Evolutionary conservation across 768 basidiomycete genomes (phyloP), one percentile per base, ranked within the genome.

Genomic region (Tremella yokohamensis): DNA sequence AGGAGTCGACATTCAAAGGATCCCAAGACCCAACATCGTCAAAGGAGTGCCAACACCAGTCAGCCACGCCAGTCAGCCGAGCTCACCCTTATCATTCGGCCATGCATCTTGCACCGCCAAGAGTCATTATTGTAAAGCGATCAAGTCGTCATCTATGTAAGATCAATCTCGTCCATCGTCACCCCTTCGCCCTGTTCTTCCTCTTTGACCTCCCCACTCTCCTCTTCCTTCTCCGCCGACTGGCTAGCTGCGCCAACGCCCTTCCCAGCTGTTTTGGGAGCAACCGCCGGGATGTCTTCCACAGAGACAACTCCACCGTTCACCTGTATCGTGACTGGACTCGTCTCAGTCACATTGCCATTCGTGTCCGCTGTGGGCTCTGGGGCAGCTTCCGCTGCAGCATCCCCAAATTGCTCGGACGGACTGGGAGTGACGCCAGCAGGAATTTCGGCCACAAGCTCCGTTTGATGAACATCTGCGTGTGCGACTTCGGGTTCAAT

Each of bases 111-210:
- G 29, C 29, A 34, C 11, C 6, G 29, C 11, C 29, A 11, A 49
- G 26, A 47, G 48, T 24, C 48, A 49, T 24, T 20, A 45, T 49
- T 25, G 24, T 49, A 20, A 22, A 49, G 20, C 22, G 8, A 20
- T 12, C 9, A 8, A 8, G 18, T 45, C 42, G 15, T 18, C 20
- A 22, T 18, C 48, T 58, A 62, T 55, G 39, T 57, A 25, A 69
- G 58, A 52, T 63, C 61, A 55, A 69, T 69, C 29, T 69, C 65
- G 49, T 65, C 67, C 63, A 65, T 64, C 39, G 52, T 44, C 42
- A 49, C 61, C 0, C 24, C 47, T 20, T 55, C 55, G 18, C 51
- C 60, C 8, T 52, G 44, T 40, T 15, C 51, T 8, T 52, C 56
- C 24, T 42, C 56, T 2, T 45, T 59, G 29, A 50, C 61, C 25